Evolutionary conservation across 345 rosid genomes (phyloP), one percentile per base, ranked within the genome.

Genomic region (Leavenworthia alabamica): DNA sequence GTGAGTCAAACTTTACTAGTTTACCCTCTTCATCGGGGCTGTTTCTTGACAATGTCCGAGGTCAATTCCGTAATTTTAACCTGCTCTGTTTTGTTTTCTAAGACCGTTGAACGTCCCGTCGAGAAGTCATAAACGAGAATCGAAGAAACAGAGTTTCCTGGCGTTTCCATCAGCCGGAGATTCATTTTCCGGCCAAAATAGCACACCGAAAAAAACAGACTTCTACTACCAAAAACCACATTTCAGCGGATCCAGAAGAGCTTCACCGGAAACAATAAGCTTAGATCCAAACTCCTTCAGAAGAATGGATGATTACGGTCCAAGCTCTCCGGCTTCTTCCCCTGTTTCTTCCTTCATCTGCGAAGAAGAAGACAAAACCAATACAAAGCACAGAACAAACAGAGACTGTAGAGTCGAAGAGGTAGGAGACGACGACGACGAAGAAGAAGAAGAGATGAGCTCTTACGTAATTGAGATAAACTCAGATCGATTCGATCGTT

Each of bases 391-490:
- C 40, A 50, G 72, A 75, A 77, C 22, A 32, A 48, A 7, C 15
- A 13, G 13, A 82, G 65, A 33, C 1, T 55, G 37, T 56, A 16
- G 22, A 6, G 24, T 23, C 19, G 54, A 72, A 6, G 67, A 78
- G 1, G 87, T 83, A 3, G 84, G 71, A 81, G 57, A 31, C 2
- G 84, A 80, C 8, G 77, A 74, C 5, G 81, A 76, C 0, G 74
- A 58, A 11, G 85, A 80, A 3, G 96, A 86, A 8, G 95, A 84
- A 41, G 88, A 79, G 13, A 83, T 83, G 82, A 85, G 88, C 54
- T 83, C 99, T 35, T 93, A 82, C 32, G 96, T 93, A 7, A 89
- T 89, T 8, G 99, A 93, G 68, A 85, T 89, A 64, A 86, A 79
- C 73, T 78, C 90, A 22, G 83, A 84, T 27, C 62, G 93, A 78